Base-by-base conservation (phyloP, 805 yeast species). In the Yarrowia osloensis region DNA sequence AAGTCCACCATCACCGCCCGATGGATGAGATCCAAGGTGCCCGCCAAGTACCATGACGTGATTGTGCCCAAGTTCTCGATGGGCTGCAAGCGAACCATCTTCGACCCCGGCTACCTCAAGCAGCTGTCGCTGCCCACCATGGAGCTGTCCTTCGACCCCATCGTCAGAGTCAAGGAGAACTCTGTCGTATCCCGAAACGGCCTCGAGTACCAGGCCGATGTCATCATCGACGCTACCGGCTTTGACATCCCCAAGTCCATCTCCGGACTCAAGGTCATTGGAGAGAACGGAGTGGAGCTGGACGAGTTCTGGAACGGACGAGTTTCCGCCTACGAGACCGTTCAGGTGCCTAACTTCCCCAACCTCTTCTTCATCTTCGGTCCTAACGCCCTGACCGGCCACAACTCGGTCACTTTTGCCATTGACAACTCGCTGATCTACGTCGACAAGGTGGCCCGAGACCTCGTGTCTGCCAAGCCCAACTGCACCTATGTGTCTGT, bases 331-430 rank as follows among this genome's bases (percentile, higher is more conserved):
- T 70, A 70, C 40, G 69, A 70, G 29, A 68, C 70, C 7, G 50
- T 59, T 19, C 67, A 54, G 26, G 69, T 70, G 26, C 44, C 68
- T 29, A 69, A 68, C 39, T 69, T 66, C 52, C 71, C 71, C 24
- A 70, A 70, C 47, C n/a, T 70, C 26, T 70, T 70, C 33, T 40
- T 69, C 22, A 21, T 69, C 21, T 50, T 61, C 8, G 71, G 71
- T 4, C 71, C 71, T 26, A 70, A 70, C 44, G 42, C 67, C 26
- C 67, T 67, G 13, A 69, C 71, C 24, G 71, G 71, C 22, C 71
- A 70, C 39, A 67, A 69, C 52, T 61, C 68, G 9, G 68, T 69
- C 33, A 26, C 68, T 9, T 59, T 70, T 21, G 67, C 70, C 2
- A 55, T 70, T 24, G 71, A 70, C 47, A 69, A 67, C 31, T 59